Base-by-base conservation (phyloP, 2,329 filamentous ascomycete species). In the Aspergillus hiratsukae region DNA sequence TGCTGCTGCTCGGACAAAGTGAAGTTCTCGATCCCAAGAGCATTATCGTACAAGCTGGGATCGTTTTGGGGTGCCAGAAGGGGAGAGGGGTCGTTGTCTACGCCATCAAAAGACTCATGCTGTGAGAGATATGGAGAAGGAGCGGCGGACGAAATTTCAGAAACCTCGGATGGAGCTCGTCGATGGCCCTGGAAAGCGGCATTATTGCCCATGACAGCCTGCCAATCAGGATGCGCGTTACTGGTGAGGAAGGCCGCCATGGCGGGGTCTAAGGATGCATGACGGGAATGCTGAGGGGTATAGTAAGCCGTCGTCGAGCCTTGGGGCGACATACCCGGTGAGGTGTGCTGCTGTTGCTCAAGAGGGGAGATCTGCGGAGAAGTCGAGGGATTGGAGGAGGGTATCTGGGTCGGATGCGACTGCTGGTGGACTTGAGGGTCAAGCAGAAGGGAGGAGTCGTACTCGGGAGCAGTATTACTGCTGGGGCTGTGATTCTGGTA, bases 141-240 rank as follows among this genome's bases (percentile, higher is more conserved):
- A 23, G 89, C 87, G 17, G 87, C 89, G 19, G 91, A 96, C 2
- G 84, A 96, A 5, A 96, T 87, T 64, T 97, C 93, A 2, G 91
- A 96, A 67, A 88, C 91, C 65, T 97, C 93, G n/a, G 92, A 97
- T 1, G 90, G 89, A 40, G 85, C 87, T 67, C 92, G 85, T 64
- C 91, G 84, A 70, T 97, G 93, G n/a, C 84, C 81, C 63, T 90
- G 87, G 68, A 96, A 97, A 58, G 80, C 76, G 40, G 78, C 75
- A 23, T 21, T 46, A 64, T 82, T 81, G 68, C 77, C 79, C 59
- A 80, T 72, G 68, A 81, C 76, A 35, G 78, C 77, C 56, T 75
- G 73, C 85, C 85, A 88, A 59, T 88, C 85, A 48, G 76, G 75
- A 50, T 78, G 75, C 48, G 76, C 71, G 53, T 77, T 76, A 17